Evolutionary conservation across 352 stramenopile species (phyloP), one percentile per base, ranked within the genome.

Genomic region (Blastocystis sp.): DNA sequence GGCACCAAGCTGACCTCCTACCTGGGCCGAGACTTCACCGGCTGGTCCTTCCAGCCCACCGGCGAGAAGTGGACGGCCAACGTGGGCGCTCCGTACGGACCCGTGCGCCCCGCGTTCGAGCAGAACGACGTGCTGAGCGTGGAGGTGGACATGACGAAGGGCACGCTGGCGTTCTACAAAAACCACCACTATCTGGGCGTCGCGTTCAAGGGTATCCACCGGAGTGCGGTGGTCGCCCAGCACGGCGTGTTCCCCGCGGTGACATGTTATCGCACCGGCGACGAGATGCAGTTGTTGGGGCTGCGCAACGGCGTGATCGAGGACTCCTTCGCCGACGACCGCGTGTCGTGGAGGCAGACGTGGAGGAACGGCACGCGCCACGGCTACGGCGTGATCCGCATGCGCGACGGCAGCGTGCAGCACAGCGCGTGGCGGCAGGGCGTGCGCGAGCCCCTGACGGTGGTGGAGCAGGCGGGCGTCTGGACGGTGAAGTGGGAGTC

Each of bases 1-100:
- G 78, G 78, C 45, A 77, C 67, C 48, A 88, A 88, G 45, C 48
- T 88, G 2, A 77, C 45, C 38, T 79, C 64, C 41, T 88, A 88
- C 23, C 59, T 88, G 9, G 78, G 78, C 28, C 28, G 78, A 56
- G 78, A 88, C 38, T 88, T 88, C 59, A 79, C 67, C 9, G 78
- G 78, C 34, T 88, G 67, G 64, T 60, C 64, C 21, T 88, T 79
- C 34, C 78, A 88, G 34, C 78, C 78, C 0, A 88, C 78, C 2
- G 78, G 78, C 62, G 78, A 88, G 23, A 88, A 88, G 53, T 88
- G 78, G 78, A 48, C 62, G 34, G 62, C 78, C n/a, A 88, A 88
- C 45, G 48, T 88, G 19, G 78, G 78, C 2, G 45, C 10, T 59
- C 62, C 43, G 14, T 88, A 88, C 52, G 78, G 78, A 21, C 78